Conservation (phyloP, 2,329 filamentous ascomycete species). For the Trichoderma aggressivum region DNA sequence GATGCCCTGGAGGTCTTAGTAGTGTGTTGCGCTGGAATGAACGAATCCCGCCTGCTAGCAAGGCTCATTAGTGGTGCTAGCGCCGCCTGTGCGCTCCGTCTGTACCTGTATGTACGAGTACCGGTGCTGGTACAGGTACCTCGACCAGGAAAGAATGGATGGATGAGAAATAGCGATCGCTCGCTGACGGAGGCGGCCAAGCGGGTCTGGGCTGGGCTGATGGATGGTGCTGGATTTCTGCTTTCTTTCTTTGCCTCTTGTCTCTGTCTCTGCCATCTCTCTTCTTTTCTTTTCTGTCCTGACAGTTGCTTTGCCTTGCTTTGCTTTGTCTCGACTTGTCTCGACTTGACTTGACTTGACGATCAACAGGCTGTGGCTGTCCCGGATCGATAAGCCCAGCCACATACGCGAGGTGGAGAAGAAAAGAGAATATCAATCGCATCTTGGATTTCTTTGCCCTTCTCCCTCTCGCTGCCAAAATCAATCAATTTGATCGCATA, state of each 20-base stretch:
- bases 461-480: background rate
- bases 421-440: too few species aligned
- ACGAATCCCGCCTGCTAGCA: background rate
- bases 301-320: too few species aligned
- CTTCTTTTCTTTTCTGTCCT: background rate
- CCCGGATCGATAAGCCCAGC: background rate
- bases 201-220: conserved; percentile 4
- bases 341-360: background rate
- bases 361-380: background rate
- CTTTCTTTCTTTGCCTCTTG: background rate
- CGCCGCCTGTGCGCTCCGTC: conserved; percentile 1
- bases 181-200: background rate
- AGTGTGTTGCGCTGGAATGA: background rate
- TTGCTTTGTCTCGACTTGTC: background rate
- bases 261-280: background rate
- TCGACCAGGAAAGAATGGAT: background rate
- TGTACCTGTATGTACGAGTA: too few species aligned
- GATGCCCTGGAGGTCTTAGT: background rate
- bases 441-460: background rate
- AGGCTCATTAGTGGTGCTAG: background rate
- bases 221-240: background rate
- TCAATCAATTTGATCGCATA: background rate
- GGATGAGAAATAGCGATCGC: background rate
- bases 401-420: background rate
- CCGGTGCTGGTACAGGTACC: background rate